phyloP scores from a whole-genome alignment of 768 basidiomycete species.

The Epithele typhae region DNA sequence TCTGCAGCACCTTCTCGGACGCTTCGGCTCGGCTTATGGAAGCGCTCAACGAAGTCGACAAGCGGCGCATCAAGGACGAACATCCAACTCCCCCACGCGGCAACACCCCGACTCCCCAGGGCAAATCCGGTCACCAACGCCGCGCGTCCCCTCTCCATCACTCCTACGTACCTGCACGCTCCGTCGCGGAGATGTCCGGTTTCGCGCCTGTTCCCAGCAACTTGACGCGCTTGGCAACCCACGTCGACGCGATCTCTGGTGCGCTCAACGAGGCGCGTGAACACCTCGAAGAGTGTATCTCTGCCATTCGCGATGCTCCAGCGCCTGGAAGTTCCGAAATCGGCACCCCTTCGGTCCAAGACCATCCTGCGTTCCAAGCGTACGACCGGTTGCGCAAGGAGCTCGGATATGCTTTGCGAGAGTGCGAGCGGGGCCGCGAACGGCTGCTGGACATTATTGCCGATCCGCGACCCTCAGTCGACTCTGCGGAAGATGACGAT shows the following conservation, averaged over 20 bases:
- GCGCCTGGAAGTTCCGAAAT: constrained; percentile 3
- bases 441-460: constrained; percentile 53
- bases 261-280: constrained; percentile 71
- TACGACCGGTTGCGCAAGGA: constrained; percentile 76
- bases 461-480: constrained; percentile 28
- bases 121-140: constrained; percentile 7
- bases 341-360: constrained; percentile 11
- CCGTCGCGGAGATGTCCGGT: constrained; percentile 31
- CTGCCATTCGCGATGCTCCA: constrained; percentile 41
- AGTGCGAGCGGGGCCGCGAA: constrained; percentile 77
- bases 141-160: constrained; percentile 6
- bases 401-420: constrained; percentile 71
- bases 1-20: constrained; percentile 66
- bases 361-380: constrained; percentile 51
- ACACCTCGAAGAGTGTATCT: constrained; percentile 59
- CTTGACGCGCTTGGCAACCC: constrained; percentile 64
- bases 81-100: constrained; percentile 35
- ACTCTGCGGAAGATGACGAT: constrained; percentile 37
- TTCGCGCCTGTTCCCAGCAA: constrained; percentile 77
- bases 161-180: constrained; percentile 5
- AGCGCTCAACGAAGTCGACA: constrained; percentile 59
- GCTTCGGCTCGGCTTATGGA: constrained; percentile 57
- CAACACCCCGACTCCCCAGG: constrained; percentile 1
- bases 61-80: constrained; percentile 45
- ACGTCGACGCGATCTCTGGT: constrained; percentile 64